Evolutionary conservation across 78 protist genomes (phyloP), one percentile per base, ranked within the genome.

Genomic region (Dictyostelium intermedium): DNA sequence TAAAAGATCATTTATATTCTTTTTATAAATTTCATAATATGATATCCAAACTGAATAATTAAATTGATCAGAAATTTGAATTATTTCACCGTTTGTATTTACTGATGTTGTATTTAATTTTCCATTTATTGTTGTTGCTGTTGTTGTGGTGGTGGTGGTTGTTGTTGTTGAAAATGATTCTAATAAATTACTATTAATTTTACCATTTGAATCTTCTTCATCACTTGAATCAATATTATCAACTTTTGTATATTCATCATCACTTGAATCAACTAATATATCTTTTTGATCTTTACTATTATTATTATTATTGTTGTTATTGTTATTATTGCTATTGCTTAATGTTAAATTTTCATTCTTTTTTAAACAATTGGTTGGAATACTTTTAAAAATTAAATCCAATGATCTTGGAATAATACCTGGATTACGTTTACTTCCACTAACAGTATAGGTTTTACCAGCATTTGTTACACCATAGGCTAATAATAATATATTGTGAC

Each of bases 381-480:
- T 89, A 66, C 78, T 73, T 25, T 89, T 78, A 70, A 95, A 95
- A 61, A 95, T 56, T 35, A 83, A 45, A 2, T 95, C 95, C 37
- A 96, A 25, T 34, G 94, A 30, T 32, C 98, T 91, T 85, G 98
- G 98, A 8, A 97, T 66, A 13, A 97, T 91, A 74, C 98, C 98
- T 7, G 97, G 97, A 27, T 94, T 78, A 32, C 47, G 66, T 70
- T 82, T 66, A 63, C 78, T 84, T 16, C 97, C 98, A 69, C 78
- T 73, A 37, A 97, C 95, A 23, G 98, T 97, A 95, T 86, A 95
- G 14, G 98, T 97, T 34, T 97, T 97, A 85, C 98, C 98, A 10
- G 97, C 83, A 91, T 86, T 92, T 9, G 98, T 97, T 18, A 95
- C 92, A 34, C 98, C 98, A 83, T 96, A 96, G 16, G 98, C 87